Base-by-base conservation (phyloP, 1,284 basidiomycete genomes). In the Leucoagaricus sp. region DNA sequence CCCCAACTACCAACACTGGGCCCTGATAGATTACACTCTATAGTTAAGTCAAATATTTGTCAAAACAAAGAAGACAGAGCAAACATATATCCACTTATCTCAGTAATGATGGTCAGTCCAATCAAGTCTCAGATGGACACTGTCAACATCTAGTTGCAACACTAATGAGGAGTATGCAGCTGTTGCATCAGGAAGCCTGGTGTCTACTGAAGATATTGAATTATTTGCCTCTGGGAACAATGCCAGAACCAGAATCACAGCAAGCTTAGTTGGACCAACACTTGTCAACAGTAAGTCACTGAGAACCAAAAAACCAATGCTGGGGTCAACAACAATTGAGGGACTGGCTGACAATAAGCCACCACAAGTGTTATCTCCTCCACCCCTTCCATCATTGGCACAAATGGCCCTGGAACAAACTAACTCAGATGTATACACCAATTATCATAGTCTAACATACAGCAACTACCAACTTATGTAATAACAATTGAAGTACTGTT, bases 401-500 rank as follows among this genome's bases (percentile, higher is more conserved):
- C 89, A 91, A 70, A 90, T 91, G 88, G 89, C 81, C 50, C 64
- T 91, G 66, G 77, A 81, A 49, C 85, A 87, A 60, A 69, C 72
- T 2, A 82, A 87, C 58, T 78, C 81, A 10, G 79, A 84, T 47
- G 84, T 77, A 4, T 87, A 81, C 67, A 79, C 73, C 1, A 82
- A 83, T 40, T 91, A 91, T 60, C 77, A 83, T 61, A 90, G 89
- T 64, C 88, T 89, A 21, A 91, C 89, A 3, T 91, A 91, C 62
- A 91, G 89, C 66, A 83, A 91, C 56, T 91, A 87, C 64, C n/a
- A 86, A 86, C 44, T 63, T 90, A 62, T 91, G 91, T 64, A 85
- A 84, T 57, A 74, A 72, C 17, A 84, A 86, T 56, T 73, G 82
- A 73, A 85, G 84, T 60, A 72, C 74, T 44, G 67, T 55, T 7